Conservation (phyloP, 345 rosid species). For the Mallotus nudiflorus region DNA sequence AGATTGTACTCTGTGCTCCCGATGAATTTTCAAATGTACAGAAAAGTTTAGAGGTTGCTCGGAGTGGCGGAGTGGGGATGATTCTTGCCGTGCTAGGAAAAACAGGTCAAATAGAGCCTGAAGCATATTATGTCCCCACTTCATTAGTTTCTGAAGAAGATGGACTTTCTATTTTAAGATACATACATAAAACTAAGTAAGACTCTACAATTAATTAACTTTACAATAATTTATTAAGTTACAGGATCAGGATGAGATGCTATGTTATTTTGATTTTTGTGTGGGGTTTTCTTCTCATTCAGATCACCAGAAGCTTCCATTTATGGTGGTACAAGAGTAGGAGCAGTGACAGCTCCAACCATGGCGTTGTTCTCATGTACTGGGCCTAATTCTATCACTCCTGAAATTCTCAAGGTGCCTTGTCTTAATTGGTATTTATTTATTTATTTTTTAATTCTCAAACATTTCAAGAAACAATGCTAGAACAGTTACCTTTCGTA, state of each 20-base stretch:
- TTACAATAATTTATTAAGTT: constrained; percentile 19
- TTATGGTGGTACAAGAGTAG: too few species aligned
- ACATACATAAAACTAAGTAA: constrained; percentile 14
- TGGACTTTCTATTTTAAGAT: constrained; percentile 18
- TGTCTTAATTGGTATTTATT: too few species aligned
- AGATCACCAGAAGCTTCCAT: too few species aligned
- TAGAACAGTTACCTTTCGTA: too few species aligned
- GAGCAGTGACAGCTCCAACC: too few species aligned
- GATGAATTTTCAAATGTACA: neutral
- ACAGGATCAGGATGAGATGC: constrained; percentile 5
- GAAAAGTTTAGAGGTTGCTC: constrained; percentile 8
- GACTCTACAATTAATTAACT: constrained; percentile 12
- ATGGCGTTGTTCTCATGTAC: constrained; percentile 22
- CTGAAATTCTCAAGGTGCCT: too few species aligned
- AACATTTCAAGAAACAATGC: too few species aligned
- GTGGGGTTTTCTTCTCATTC: too few species aligned
- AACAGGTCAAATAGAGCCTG: neutral
- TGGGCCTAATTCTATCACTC: constrained; percentile 30
- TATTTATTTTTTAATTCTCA: too few species aligned
- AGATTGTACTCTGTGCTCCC: constrained; percentile 15
- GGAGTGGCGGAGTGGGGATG: constrained; percentile 26
- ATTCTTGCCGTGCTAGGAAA: neutral
- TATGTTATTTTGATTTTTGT: constrained; percentile 14
- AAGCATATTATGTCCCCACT: constrained; percentile 17
- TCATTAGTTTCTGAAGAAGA: constrained; percentile 12